Evolutionary conservation across 2,329 filamentous ascomycete species (phyloP), one percentile per base, ranked within the genome.

Genomic region (Malbranchea cinnamomea): DNA sequence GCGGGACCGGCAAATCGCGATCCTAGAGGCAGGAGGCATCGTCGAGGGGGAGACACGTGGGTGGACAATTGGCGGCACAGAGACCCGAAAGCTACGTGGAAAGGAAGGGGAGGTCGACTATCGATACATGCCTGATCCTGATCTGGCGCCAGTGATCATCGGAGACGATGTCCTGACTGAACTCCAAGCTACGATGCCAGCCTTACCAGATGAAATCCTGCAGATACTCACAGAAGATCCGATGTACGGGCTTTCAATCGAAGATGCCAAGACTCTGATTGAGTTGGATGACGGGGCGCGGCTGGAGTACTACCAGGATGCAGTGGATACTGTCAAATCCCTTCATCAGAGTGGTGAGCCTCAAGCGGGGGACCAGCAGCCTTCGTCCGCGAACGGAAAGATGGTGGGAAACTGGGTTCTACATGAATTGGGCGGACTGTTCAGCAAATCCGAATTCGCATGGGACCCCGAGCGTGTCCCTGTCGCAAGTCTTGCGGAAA

Each of bases 71-170:
- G 84, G 84, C 2, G 77, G 74, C 38, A 83, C 72, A 3, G 77
- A 84, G 49, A 95, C 89, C 3, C 74, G 72, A 35, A 69, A 78
- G 23, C 60, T 98, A 24, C 71, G 89, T 45, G 83, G 83, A 15
- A 98, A 98, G 53, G 89, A 95, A 53, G 89, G 89, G 27, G 87
- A 93, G 48, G 84, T 95, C 4, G 89, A 98, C 53, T 98, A 98
- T 54, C 69, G 89, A 23, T 98, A 98, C 50, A 95, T 98, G 87
- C 87, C 89, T 0, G 89, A 98, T 50, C 82, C 89, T 4, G 89
- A 98, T 49, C 65, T 98, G 9, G 68, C 71, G 0, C 83, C 89
- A 2, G 63, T 98, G 2, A 50, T 84, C 2, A 78, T 98, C 36
- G 74, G 74, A 5, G 48, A 59, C 36, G 74, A 80, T 34, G 62